Percentiles rank a stretch among this genome's conserved stretches.
phyloP scores from a whole-genome alignment of 2,329 filamentous ascomycete genomes.

The Talaromyces sp. region DNA sequence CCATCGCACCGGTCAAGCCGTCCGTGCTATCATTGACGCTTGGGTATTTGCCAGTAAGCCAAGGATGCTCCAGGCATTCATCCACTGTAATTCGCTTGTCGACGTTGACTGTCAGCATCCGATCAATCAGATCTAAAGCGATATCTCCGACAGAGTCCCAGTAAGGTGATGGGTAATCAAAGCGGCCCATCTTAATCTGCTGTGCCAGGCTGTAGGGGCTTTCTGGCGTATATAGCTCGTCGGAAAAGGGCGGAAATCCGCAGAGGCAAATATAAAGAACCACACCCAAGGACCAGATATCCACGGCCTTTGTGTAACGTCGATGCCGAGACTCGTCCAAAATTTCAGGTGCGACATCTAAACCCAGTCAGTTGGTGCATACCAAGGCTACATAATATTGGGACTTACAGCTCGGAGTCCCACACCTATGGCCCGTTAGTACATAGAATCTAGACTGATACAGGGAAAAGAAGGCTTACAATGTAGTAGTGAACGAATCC shows the following conservation, averaged over 20 bases:
- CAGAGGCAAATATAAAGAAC: slow-evolving; percentile 96
- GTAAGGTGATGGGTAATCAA: slow-evolving; percentile 94
- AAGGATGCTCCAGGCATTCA: slow-evolving; percentile 85
- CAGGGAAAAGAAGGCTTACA: slow-evolving; percentile 47
- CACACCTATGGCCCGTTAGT: slow-evolving; percentile 50
- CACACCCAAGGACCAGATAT: slow-evolving; percentile 96
- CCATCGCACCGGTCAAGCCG: slow-evolving; percentile 82
- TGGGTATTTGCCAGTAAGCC: slow-evolving; percentile 63
- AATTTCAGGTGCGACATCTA: slow-evolving; percentile 90
- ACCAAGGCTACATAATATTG: background rate
- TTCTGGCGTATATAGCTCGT: slow-evolving; percentile 76
- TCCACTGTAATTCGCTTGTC: slow-evolving; percentile 82
- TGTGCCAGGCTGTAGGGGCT: slow-evolving; percentile 84
- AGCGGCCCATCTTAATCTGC: slow-evolving; percentile 83
- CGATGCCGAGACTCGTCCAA: slow-evolving; percentile 75
- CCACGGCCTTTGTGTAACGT: slow-evolving; percentile 90
- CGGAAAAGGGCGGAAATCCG: slow-evolving; percentile 94
- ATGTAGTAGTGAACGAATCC: slow-evolving; percentile 92
- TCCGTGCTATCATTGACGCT: slow-evolving; percentile 82
- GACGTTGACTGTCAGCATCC: slow-evolving; percentile 86
- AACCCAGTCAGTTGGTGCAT: background rate
- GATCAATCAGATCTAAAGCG: slow-evolving; percentile 88
- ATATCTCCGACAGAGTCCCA: slow-evolving; percentile 86
- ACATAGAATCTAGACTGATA: slow-evolving; percentile 18
- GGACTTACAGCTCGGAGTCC: slow-evolving; percentile 77